Conservation (phyloP, 23 red algal genomes). For the Chondrus crispus region DNA sequence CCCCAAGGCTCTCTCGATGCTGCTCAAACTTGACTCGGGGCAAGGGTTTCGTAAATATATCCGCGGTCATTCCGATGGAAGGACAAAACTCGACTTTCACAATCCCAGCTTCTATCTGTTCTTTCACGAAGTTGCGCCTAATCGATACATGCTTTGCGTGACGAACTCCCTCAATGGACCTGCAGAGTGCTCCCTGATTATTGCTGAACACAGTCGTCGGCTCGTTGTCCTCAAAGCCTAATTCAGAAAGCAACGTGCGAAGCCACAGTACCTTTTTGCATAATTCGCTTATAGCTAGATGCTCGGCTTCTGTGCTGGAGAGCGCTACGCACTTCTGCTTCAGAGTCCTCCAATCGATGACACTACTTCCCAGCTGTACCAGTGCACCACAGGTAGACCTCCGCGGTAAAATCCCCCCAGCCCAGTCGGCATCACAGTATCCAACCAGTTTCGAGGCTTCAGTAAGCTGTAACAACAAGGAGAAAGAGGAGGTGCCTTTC, state of each 20-base stretch:
- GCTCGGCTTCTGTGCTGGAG: neutral
- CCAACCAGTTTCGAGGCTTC: neutral
- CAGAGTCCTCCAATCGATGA: neutral
- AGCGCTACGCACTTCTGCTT: conserved; percentile 5
- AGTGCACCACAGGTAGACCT: neutral
- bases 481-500: neutral
- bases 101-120: neutral
- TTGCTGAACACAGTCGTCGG: neutral
- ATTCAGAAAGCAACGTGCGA: neutral
- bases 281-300: neutral
- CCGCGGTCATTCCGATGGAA: neutral
- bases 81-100: neutral
- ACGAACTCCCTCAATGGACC: neutral
- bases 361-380: neutral
- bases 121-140: neutral
- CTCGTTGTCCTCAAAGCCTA: neutral
- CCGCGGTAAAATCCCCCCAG: neutral
- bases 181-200: neutral
- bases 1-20: neutral
- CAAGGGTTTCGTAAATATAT: conserved; percentile 11
- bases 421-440: conserved; percentile 7
- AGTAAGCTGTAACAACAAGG: neutral
- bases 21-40: neutral
- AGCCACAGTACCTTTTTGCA: neutral
- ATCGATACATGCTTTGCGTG: neutral